Conservation (phyloP, 768 basidiomycete genomes). For the Mycena metata region DNA sequence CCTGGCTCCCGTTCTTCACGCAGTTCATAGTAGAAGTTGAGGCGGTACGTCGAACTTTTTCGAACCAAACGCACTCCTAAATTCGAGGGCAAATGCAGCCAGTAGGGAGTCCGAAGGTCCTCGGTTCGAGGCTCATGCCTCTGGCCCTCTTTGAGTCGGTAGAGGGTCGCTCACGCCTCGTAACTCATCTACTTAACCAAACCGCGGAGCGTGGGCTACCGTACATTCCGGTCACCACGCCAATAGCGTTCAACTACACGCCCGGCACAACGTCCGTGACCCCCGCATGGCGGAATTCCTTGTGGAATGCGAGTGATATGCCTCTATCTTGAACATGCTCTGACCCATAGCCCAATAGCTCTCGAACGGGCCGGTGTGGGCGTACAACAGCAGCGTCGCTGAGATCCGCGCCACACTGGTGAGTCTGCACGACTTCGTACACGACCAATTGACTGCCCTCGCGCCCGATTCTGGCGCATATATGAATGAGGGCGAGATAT, state of each 20-base stretch:
- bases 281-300: slow-evolving; percentile 34
- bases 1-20: slow-evolving; percentile 49
- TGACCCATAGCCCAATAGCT: background rate
- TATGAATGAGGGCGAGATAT: slow-evolving; percentile 54
- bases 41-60: slow-evolving; percentile 36
- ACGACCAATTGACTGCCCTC: slow-evolving; percentile 18
- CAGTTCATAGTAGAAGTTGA: background rate
- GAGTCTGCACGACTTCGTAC: slow-evolving; percentile 37
- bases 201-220: slow-evolving; percentile 33
- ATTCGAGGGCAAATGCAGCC: background rate
- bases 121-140: slow-evolving; percentile 47
- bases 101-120: slow-evolving; percentile 1
- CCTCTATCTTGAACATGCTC: no score
- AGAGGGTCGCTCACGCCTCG: slow-evolving; percentile 33
- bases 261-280: slow-evolving; percentile 30
- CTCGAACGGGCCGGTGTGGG: background rate
- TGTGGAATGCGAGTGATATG: slow-evolving; percentile 31
- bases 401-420: slow-evolving; percentile 42
- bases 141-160: slow-evolving; percentile 41
- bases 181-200: slow-evolving; percentile 21
- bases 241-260: slow-evolving; percentile 26
- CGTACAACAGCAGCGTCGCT: slow-evolving; percentile 14
- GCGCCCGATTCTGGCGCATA: slow-evolving; percentile 46
- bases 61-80: no score
- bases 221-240: slow-evolving; percentile 25